A percentile compares a stretch with the other conserved stretches of the same genome.
Conservation (phyloP, 1,284 basidiomycete species). For the Trametes pubescens region DNA sequence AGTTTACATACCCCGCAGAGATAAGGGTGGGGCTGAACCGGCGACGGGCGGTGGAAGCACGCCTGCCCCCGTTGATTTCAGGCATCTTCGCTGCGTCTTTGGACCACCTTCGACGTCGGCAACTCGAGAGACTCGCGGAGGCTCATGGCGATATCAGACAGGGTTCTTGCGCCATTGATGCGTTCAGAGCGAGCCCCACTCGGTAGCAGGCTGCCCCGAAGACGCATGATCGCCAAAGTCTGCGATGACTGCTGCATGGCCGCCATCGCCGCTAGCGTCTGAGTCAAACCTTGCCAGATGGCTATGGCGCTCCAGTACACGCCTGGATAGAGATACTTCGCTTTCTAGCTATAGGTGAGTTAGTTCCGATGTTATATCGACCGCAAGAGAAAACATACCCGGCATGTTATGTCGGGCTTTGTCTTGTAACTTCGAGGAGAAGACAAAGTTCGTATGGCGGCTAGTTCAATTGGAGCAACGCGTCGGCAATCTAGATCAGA, state of each 20-base stretch:
- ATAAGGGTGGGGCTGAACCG: slow-evolving; percentile 14
- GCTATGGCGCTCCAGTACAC: too few species aligned
- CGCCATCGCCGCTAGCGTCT: neutral
- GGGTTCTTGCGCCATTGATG: slow-evolving; percentile 21
- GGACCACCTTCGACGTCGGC: neutral
- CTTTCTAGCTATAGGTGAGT: too few species aligned
- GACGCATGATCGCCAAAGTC: neutral
- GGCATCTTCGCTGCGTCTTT: slow-evolving; percentile 15
- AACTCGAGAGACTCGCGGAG: neutral
- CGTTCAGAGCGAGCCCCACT: slow-evolving; percentile 2
- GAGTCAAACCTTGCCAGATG: too few species aligned
- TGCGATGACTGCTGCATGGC: neutral
- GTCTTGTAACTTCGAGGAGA: too few species aligned
- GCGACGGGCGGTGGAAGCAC: neutral
- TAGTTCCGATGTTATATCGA: too few species aligned
- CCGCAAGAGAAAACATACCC: too few species aligned
- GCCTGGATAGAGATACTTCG: too few species aligned
- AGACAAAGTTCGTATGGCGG: too few species aligned
- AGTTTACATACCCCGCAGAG: neutral
- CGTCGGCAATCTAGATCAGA: slow-evolving; percentile 2
- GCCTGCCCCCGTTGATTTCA: neutral
- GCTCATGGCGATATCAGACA: slow-evolving; percentile 9
- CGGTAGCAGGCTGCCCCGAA: neutral
- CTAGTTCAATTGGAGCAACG: neutral
- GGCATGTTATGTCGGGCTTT: too few species aligned